Evolutionary conservation across 768 basidiomycete genomes (phyloP), one percentile per base, ranked within the genome.

Genomic region (Collybia sp.): DNA sequence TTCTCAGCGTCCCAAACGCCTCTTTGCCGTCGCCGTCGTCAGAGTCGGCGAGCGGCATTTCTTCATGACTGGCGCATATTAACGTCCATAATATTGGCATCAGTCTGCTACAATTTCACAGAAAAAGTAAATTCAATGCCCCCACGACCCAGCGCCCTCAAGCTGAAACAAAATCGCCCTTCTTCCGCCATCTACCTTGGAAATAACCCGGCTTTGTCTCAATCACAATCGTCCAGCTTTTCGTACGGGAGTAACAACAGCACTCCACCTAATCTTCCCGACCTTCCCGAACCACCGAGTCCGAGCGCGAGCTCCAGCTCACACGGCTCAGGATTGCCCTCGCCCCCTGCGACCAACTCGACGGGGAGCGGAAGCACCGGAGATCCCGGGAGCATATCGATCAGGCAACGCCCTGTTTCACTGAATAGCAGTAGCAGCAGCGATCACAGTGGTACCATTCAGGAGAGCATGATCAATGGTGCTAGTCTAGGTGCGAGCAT

Each of bases 321-420:
- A 3, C 60, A 57, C 51, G 68, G 72, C 46, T 87, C 85, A 5
- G 88, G 88, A 5, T 61, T 91, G 5, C 88, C 89, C 1, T 89
- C 87, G 17, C 89, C 89, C 0, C 89, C 89, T 36, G 88, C 86
- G 19, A 88, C 89, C 15, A 90, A 89, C 58, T 90, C 88, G 10
- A 89, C 87, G 1, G 87, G 85, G 30, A 88, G 86, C 61, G 85
- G 85, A 32, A 87, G 85, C 55, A 82, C 79, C 3, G 83, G 82
- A 36, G 82, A 82, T 64, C 75, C 75, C 39, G 68, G 63, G 43
- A 75, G 71, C 49, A 65, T 69, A 44, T 65, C 65, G 20, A 34
- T 67, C 6, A 65, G 71, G 18, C 57, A 57, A 42, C 51, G 59
- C 9, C 66, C 65, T 11, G 30, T 42, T 5, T 47, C 54, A 48